Evolutionary conservation across 768 basidiomycete genomes (phyloP), one percentile per base, ranked within the genome.

Genomic region (Leccinum fibrillosum): DNA sequence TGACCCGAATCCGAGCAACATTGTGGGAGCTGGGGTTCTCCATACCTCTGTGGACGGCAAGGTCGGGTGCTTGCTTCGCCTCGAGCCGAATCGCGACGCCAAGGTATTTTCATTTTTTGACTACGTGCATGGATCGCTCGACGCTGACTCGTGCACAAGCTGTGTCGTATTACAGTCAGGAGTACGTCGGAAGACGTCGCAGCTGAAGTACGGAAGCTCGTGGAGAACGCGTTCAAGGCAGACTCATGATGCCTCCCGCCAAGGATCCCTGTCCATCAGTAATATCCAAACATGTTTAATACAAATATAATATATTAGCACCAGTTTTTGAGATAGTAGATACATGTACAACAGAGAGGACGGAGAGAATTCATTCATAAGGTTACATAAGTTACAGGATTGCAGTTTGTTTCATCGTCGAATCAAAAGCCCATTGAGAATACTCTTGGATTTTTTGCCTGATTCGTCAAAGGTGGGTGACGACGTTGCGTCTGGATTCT

Each of bases 31-130:
- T n/a, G 95, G 90, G n/a, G 92, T 99, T 32, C 76, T 99, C 52
- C 94, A 98, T 71, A 96, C 87, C 77, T 88, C 89, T n/a, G 72
- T 77, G 5, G 89, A 89, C 4, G 96, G 96, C 34, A 98, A 98
- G 74, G 92, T 98, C 52, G 97, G 97, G 6, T 98, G 97, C 69
- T 77, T 99, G 61, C 74, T 98, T 62, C 83, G 97, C 55, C 72
- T 98, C 28, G 97, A 99, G 73, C 97, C 97, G 2, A 99, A 98
- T 75, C 83, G 85, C 53, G 94, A 97, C 59, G 97, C 96, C 26
- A 96, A 97, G 82, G 94, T 93, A 68, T 52, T 81, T 61, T 25
- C 4, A 5, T 45, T 8, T 9, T 35, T 57, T 19, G 44, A 37
- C 23, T 32, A 25, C 3, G 1, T 34, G 19, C 15, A 48, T 39